These are phyloP conservation scores for Penicillium corylophilum DNA, from an alignment of 2,329 filamentous ascomycete species.

Conservation along the genomic window DNA sequence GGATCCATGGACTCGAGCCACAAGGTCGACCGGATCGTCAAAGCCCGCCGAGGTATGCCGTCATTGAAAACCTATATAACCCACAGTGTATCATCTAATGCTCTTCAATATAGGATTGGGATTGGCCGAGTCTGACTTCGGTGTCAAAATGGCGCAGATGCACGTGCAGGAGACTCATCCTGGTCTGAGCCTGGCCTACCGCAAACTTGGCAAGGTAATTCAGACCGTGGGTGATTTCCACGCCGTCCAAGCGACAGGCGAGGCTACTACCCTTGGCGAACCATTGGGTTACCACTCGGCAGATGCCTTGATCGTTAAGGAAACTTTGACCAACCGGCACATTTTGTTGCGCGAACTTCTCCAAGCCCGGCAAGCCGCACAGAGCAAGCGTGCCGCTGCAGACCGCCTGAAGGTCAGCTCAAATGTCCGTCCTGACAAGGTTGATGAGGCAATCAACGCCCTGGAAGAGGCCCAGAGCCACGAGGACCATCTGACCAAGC, in stretches of 20 bases:
- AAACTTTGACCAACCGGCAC: slow-evolving; percentile 95
- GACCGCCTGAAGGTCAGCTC: slow-evolving; percentile 85
- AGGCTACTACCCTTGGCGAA: slow-evolving; percentile 91
- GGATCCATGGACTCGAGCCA: slow-evolving; percentile 96
- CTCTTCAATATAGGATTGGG: slow-evolving; percentile 66
- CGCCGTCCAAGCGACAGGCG: slow-evolving; percentile 91
- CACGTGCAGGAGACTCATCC: slow-evolving; percentile 85
- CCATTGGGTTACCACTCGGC: slow-evolving; percentile 92
- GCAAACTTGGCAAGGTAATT: slow-evolving; percentile 89
- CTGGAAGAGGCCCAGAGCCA: slow-evolving; percentile 83
- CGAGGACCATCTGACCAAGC: slow-evolving; percentile 78
- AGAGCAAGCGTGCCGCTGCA: slow-evolving; percentile 78
- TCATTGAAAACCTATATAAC: not conserved
- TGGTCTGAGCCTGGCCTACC: slow-evolving; percentile 84
- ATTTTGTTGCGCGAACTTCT: slow-evolving; percentile 91
- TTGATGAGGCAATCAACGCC: slow-evolving; percentile 91
- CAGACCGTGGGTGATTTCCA: slow-evolving; percentile 94
- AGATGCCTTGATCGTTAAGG: slow-evolving; percentile 96
- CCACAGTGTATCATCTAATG: not conserved
- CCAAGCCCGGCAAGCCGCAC: slow-evolving; percentile 82
- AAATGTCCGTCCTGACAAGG: slow-evolving; percentile 88
- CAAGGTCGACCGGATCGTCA: slow-evolving; percentile 92
- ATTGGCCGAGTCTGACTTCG: slow-evolving; percentile 88
- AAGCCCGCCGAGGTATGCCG: slow-evolving; percentile 76
- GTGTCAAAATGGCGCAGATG: slow-evolving; percentile 83